Evolutionary conservation across 441 rosid species (phyloP).

Genomic region (Jatropha podagrica): DNA sequence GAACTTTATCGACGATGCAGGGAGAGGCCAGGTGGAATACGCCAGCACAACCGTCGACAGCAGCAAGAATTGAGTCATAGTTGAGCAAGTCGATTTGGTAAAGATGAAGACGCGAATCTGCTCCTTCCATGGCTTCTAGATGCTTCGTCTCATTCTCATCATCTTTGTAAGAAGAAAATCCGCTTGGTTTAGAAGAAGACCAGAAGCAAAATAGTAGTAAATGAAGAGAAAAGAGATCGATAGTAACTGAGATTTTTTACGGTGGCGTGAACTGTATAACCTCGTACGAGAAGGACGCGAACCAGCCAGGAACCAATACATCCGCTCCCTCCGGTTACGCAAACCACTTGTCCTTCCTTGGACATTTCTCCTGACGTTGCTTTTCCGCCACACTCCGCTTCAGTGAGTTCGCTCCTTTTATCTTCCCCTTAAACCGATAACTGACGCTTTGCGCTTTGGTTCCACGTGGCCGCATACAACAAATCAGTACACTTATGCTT

Average conservation of each 20-base stretch:
- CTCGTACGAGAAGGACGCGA: constrained; percentile 66
- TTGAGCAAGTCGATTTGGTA: constrained; percentile 81
- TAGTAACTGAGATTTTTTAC: constrained; percentile 63
- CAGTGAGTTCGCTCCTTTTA: neutral
- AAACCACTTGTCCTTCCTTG: constrained; percentile 34
- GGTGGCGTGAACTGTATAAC: constrained; percentile 81
- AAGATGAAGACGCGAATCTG: constrained; percentile 69
- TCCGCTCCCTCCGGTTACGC: constrained; percentile 92
- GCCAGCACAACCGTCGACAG: constrained; percentile 64
- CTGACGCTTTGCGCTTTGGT: no score
- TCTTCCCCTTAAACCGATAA: no score
- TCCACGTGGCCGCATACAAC: no score
- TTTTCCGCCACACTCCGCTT: neutral
- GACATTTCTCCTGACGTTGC: constrained; percentile 24
- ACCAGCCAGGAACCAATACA: constrained; percentile 88
- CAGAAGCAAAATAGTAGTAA: neutral
- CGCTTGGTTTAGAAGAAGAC: neutral
- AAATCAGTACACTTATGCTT: no score
- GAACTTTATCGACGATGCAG: constrained; percentile 68
- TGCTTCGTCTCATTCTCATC: constrained; percentile 83
- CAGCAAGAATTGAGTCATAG: constrained; percentile 58
- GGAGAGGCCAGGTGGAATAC: constrained; percentile 95
- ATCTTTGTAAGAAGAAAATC: constrained; percentile 28
- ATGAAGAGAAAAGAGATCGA: neutral
- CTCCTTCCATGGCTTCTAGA: constrained; percentile 70